A percentile compares a stretch with the other conserved stretches of the same genome.
phyloP scores from a whole-genome alignment of 2,329 filamentous ascomycete genomes.

The Colletotrichum tanaceti region DNA sequence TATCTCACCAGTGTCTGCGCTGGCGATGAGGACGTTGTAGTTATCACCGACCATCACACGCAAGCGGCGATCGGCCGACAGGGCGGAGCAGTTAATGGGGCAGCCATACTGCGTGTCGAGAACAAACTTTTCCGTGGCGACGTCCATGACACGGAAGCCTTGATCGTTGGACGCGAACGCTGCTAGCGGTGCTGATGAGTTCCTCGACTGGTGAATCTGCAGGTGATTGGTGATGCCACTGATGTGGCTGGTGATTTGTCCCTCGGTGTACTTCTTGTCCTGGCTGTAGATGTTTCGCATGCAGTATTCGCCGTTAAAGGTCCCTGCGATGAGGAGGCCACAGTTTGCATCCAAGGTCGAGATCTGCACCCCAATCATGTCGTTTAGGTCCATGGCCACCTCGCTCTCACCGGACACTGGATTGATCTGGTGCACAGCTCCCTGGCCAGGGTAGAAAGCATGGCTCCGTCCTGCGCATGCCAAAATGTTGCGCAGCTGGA shows the following conservation, averaged over 20 bases:
- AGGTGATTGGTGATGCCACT: slow-evolving; percentile 75
- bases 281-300: slow-evolving; percentile 59
- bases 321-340: slow-evolving; percentile 69
- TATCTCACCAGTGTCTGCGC: slow-evolving; percentile 73
- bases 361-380: slow-evolving; percentile 55
- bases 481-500: slow-evolving; percentile 73
- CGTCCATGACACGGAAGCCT: slow-evolving; percentile 68
- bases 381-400: slow-evolving; percentile 57
- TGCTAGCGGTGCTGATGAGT: slow-evolving; percentile 63
- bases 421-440: slow-evolving; percentile 64
- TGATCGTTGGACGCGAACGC: slow-evolving; percentile 73
- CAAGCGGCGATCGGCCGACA: slow-evolving; percentile 77
- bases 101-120: slow-evolving; percentile 65
- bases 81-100: slow-evolving; percentile 78
- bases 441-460: slow-evolving; percentile 66
- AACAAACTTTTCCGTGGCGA: slow-evolving; percentile 69
- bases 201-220: slow-evolving; percentile 66
- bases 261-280: slow-evolving; percentile 53
- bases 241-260: slow-evolving; percentile 59
- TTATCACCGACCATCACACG: slow-evolving; percentile 80
- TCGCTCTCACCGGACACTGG: slow-evolving; percentile 60
- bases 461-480: slow-evolving; percentile 66
- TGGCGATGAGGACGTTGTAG: slow-evolving; percentile 72
- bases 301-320: slow-evolving; percentile 67
- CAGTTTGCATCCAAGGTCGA: slow-evolving; percentile 64